Base-by-base conservation (phyloP, 805 yeast genomes). In the Candida silvatica region DNA sequence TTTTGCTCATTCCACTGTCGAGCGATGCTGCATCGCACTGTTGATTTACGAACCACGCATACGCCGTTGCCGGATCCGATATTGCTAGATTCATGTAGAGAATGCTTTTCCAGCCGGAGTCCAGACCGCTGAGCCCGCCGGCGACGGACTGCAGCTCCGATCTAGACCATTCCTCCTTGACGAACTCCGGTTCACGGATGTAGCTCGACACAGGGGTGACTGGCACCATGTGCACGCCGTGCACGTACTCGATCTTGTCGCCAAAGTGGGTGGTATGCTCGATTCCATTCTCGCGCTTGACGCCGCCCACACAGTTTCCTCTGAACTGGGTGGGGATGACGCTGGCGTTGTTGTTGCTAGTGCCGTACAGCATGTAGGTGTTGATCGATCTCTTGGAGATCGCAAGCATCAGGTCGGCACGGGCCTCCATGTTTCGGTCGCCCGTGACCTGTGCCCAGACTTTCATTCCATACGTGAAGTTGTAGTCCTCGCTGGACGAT, bases 1-100 rank as follows among this genome's bases (percentile, higher is more conserved):
- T 80, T 42, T 77, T 62, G 19, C 90, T 77, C 67, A 86, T 90
- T 2, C 97, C 97, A 38, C 74, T 73, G 49, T 88, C 97, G 32
- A 88, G 70, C 43, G 67, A 69, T 3, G 54, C 47, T n/a, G n/a
- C n/a, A n/a, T 62, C 59, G 30, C 63, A 51, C 68, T 84, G 87
- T 37, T 59, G 61, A 5, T 62, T 45, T 23, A 71, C 51, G 52
- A 84, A 85, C 58, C 73, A 86, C 2, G 59, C 44, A 51, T 76
- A 85, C 0, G 94, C 67, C 1, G 67, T 37, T 24, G 53, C 45
- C 1, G 96, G 88, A 50, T 87, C 83, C 47, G 58, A 71, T 15
- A 88, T 59, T 0, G 95, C 95, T 36, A 69, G 65, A 52, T 87
- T 85, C 32, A 84, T 63, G 65, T 78, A 72, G 34, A 87, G 64